Percentiles rank a stretch among this genome's conserved stretches.
These are phyloP conservation scores for Fusarium oxysporum DNA, from an alignment of 2,329 filamentous ascomycete species.

Conservation along the genomic window DNA sequence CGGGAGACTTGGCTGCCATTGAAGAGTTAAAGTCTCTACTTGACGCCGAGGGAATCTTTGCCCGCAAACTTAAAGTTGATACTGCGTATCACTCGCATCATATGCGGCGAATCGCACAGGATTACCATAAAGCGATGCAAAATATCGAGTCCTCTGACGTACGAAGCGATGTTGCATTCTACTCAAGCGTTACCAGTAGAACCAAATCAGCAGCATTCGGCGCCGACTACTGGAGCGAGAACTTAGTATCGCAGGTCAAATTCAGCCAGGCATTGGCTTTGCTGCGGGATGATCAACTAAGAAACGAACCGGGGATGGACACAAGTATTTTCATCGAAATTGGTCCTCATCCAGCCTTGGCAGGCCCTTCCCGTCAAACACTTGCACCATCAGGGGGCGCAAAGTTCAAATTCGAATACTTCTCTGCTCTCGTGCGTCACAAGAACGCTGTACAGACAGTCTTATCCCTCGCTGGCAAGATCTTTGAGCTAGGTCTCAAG, in stretches of 20 bases:
- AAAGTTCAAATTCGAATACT: not conserved
- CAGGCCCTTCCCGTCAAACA: not conserved
- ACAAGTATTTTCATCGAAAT: not conserved
- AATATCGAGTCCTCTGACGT: not conserved
- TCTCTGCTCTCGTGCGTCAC: not conserved
- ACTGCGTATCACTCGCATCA: slow-evolving; percentile 12
- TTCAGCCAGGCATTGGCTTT: slow-evolving; percentile 4
- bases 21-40: slow-evolving; percentile 5
- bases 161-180: not conserved
- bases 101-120: not conserved
- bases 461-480: not conserved
- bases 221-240: not conserved
- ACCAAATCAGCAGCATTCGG: not conserved
- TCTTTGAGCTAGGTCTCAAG: not conserved
- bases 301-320: not conserved
- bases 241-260: not conserved
- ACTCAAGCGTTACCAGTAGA: not conserved
- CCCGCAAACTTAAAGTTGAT: slow-evolving; percentile 1
- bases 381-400: not conserved
- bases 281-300: not conserved
- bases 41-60: not conserved
- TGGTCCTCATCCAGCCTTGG: slow-evolving; percentile 1
- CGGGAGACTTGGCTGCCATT: not conserved
- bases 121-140: not conserved
- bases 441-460: not conserved